Evolutionary conservation across 2,329 filamentous ascomycete genomes (phyloP), one percentile per base, ranked within the genome.

Genomic region (Fusarium guadeloupense): DNA sequence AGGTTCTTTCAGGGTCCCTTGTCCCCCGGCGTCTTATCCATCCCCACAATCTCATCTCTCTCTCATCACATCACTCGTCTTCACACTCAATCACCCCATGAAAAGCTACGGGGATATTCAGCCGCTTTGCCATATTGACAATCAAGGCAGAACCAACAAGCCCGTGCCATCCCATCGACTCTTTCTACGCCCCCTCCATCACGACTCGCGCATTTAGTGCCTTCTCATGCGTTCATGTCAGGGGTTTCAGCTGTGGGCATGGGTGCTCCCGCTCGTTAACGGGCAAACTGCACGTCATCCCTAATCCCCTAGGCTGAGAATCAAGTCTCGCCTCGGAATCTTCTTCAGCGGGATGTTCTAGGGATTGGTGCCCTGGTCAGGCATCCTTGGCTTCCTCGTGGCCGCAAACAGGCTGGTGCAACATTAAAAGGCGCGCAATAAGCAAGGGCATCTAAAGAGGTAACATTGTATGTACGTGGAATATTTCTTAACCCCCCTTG

Each of bases 211-310:
- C 54, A 48, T 43, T 26, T 35, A 59, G 16, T 38, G 33, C 20
- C 28, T 46, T 39, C 48, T 46, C 45, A 17, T 39, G 25, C 21
- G 42, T 56, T 64, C 59, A 39, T 35, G 53, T 19, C 66, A 60
- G 44, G 63, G 54, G 58, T 41, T 34, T 35, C 19, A 41, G 48
- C 37, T 57, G 55, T 48, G 59, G 54, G 42, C 54, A 67, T 66
- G 65, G 65, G 42, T 55, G 58, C 54, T 64, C 61, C 62, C 55
- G 62, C 59, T 65, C 54, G 41, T 58, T 44, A 34, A 46, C 43
- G 35, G 40, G 21, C 26, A 25, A 30, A 17, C 63, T 70, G 67
- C 67, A 69, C 58, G 67, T 67, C 68, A 69, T 70, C 59, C 52
- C 62, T 51, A 53, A 64, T 59, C 59, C 39, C 53, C 56, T 59